These are phyloP conservation scores for Sisymbrium irio DNA, from an alignment of 345 rosid genomes.

Conservation along the genomic window DNA sequence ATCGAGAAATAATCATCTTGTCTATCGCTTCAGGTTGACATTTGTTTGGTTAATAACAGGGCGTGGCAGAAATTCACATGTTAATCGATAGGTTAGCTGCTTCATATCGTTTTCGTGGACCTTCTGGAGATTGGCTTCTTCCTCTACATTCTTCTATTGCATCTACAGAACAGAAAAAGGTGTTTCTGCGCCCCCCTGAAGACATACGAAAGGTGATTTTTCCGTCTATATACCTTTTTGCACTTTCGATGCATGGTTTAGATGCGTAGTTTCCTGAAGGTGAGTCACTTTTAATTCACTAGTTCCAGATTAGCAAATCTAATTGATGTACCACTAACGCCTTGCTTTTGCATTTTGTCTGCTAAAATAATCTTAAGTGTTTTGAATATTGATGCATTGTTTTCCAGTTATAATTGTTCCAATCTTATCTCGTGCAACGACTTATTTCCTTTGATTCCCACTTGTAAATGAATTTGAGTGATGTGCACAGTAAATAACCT, in stretches of 20 bases:
- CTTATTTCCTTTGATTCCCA: background rate
- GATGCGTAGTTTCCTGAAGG: background rate
- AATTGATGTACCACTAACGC: background rate
- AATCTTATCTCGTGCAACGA: background rate
- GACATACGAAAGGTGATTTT: constrained; percentile 68
- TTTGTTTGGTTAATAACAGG: constrained; percentile 45
- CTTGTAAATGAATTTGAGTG: background rate
- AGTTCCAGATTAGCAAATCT: background rate
- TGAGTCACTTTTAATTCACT: background rate
- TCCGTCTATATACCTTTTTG: background rate
- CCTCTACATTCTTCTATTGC: constrained; percentile 88
- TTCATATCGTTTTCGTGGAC: constrained; percentile 81
- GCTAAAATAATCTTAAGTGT: background rate
- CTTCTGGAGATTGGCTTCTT: constrained; percentile 78
- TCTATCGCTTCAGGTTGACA: constrained; percentile 3
- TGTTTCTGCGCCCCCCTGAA: constrained; percentile 70
- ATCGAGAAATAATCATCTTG: background rate
- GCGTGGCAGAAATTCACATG: constrained; percentile 69
- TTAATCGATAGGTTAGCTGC: constrained; percentile 74
- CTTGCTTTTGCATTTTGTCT: background rate
- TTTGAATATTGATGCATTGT: constrained; percentile 16
- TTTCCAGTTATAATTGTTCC: background rate
- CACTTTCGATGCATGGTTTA: constrained; percentile 7
- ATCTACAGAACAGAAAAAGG: constrained; percentile 69
- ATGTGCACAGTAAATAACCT: background rate